Evolutionary conservation across 2,329 filamentous ascomycete genomes (phyloP), one percentile per base, ranked within the genome.

Genomic region (Cercospora zeina): DNA sequence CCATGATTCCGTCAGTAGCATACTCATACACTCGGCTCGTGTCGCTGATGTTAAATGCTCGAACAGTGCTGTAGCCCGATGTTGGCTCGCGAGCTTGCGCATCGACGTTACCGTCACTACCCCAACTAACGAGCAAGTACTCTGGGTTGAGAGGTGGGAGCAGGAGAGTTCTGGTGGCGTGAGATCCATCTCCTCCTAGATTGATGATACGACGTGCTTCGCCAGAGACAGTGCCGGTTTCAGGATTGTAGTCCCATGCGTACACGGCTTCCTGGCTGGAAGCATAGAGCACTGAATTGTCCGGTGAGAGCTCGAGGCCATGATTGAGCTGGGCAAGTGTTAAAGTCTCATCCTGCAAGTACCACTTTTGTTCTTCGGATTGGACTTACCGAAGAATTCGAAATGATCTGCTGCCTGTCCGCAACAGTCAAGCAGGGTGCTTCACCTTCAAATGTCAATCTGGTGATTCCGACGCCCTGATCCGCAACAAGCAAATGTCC

Each of bases 151-250:
- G 80, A n/a, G 77, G 72, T 0, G 88, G 86, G 10, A 89, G 75
- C 36, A 90, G 79, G 1, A 92, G 77, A 0, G 89, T 91, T 37
- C 89, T 82, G 0, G 87, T 88, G 7, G 79, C 82, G 68, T 91
- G 87, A 49, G 85, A 87, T 4, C 59, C 59, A 53, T 51, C 24
- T n/a, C 59, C 59, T 36, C 59, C 59, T 10, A 62, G 42, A 19
- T 51, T 53, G n/a, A 62, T 42, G 3, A 62, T 21, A 7, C 53
- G 33, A 16, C 54, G 30, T 6, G 53, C 59, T 7, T 62, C 53
- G 34, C 59, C 59, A 33, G 58, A 42, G 7, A 62, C 54, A 5
- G 21, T 45, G 34, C 59, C 59, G 11, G 54, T 57, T 10, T 59
- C 31, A 2, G 51, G 36, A 19, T 63, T 37, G 72, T 92, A 92